phyloP scores from a whole-genome alignment of 306 rosid genomes.

The Vigna trinervia region DNA sequence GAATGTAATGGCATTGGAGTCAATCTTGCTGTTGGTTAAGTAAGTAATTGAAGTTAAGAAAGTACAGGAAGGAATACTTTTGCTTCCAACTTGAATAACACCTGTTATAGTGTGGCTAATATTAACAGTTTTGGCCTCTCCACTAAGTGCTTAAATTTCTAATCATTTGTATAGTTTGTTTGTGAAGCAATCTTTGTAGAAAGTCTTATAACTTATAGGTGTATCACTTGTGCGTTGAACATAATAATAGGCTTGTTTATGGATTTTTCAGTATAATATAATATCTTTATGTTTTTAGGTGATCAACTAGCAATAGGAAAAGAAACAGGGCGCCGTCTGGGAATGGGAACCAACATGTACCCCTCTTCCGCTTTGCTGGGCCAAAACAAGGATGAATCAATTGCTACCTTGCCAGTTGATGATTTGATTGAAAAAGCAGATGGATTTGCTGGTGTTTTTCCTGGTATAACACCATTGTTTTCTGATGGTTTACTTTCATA shows the following conservation, averaged over 20 bases:
- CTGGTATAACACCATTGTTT: conserved; percentile 55
- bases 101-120: background rate
- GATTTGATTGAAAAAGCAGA: conserved; percentile 86
- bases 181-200: background rate
- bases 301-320: conserved; percentile 89
- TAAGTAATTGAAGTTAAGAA: background rate
- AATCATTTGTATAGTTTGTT: background rate
- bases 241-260: background rate
- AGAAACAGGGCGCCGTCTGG: conserved; percentile 87
- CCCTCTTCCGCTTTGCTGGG: conserved; percentile 82
- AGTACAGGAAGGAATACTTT: background rate
- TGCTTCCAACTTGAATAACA: background rate
- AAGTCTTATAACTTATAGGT: background rate
- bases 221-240: background rate
- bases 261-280: background rate
- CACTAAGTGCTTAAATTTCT: background rate
- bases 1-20: background rate
- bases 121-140: background rate
- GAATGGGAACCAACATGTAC: conserved; percentile 95
- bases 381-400: conserved; percentile 65
- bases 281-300: conserved; percentile 49
- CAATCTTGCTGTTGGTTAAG: background rate
- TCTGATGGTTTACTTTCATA: background rate
- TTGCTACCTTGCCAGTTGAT: conserved; percentile 77
- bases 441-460: conserved; percentile 90